Base-by-base conservation (phyloP, 768 basidiomycete genomes). In the Suillus weaverae region DNA sequence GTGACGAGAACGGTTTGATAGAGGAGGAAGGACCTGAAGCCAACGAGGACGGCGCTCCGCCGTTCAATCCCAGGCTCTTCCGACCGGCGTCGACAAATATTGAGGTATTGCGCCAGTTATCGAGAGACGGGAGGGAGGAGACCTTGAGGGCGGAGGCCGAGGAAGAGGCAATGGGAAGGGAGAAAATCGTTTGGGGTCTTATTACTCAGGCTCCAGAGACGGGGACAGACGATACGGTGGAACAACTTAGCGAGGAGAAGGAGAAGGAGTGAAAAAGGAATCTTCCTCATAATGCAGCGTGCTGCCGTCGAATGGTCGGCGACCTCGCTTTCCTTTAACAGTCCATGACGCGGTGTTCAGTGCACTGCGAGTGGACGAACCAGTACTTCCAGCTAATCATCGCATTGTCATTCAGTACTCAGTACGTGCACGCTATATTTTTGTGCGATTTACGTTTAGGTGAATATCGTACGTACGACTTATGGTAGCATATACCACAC, bases 141-240 rank as follows among this genome's bases (percentile, higher is more conserved):
- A 80, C 80, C 4, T 70, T 79, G 59, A 69, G 73, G n/a, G 64
- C 80, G 61, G 72, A 72, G 41, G 78, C 70, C 30, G 63, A 68
- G 62, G 57, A 59, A 18, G 68, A 74, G 65, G 77, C 83, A 36
- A 76, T 72, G 53, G 85, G 83, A 0, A 79, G 75, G 70, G 80
- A 79, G 35, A 85, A 83, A 71, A 74, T 85, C 66, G 82, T 85
- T 26, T 79, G 74, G 73, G 76, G 77, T n/a, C 16, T 22, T n/a
- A 4, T 60, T 33, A 8, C 56, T 8, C 30, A 61, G 57, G 20
- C 39, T 33, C 7, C 36, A 61, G 30, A n/a, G 30, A 60, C 11
- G 11, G 18, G 20, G 38, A 30, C 53, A n/a, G 56, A 22, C 30
- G 62, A 63, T 13, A n/a, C 13, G 56, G 39, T 41, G 14, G 18